Base-by-base conservation (phyloP, 495 filamentous ascomycete genomes). In the Penicillium paradoxum region DNA sequence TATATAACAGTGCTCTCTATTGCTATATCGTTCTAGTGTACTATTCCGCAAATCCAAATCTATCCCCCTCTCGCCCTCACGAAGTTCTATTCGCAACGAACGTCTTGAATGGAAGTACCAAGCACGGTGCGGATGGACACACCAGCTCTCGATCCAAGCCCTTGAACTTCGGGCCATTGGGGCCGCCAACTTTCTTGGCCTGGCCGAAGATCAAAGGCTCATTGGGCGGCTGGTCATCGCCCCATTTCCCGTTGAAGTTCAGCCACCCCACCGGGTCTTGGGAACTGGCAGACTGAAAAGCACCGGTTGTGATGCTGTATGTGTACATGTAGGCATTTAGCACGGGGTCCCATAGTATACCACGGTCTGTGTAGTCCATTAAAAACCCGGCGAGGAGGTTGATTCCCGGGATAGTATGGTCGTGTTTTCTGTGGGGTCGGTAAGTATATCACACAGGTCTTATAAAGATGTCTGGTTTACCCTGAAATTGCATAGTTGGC, bases 391-490 rank as follows among this genome's bases (percentile, higher is more conserved):
- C 52, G 66, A 82, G 65, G 68, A 82, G 58, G 71, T 83, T 73
- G 71, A 91, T 13, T 72, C 84, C 65, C 66, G 90, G 71, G 74
- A 92, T 81, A 0, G 75, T 74, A 54, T 83, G 79, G 58, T 82
- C 80, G 50, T 83, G 80, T 45, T 63, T 64, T 15, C 74, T 76
- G 42, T 11, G n/a, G n/a, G n/a, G 9, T 15, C 1, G 25, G n/a
- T 25, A n/a, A 24, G 29, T 10, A 13, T 15, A 1, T 14, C 1
- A 11, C 7, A 15, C 22, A 11, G 11, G 18, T 27, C 13, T 14
- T 29, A 36, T 14, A 22, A 7, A 46, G 27, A 15, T 22, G 24
- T 10, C 8, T 4, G 27, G 24, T 36, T 45, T 63, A 75, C 69
- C 81, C 80, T 9, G 71, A 27, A 9, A 69, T 77, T 15, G 81